phyloP scores from a whole-genome alignment of 2,329 filamentous ascomycete genomes.

The Magnaporthiopsis poae region DNA sequence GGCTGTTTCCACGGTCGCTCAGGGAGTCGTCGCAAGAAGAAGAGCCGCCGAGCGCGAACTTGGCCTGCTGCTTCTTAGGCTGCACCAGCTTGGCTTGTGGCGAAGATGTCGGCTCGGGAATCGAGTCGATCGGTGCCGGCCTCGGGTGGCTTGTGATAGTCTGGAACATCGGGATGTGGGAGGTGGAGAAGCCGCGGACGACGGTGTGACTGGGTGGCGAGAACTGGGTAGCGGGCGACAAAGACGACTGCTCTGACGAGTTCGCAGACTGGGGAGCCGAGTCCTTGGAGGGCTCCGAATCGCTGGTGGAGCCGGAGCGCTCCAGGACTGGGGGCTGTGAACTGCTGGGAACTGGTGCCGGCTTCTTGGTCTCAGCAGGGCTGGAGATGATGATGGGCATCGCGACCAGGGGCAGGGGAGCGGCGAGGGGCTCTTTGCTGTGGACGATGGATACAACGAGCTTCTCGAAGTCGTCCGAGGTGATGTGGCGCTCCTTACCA shows the following conservation, averaged over 20 bases:
- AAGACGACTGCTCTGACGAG: constrained; percentile 23
- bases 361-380: constrained; percentile 27
- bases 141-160: constrained; percentile 40
- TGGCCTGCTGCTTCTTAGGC: constrained; percentile 50
- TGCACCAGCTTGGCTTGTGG: constrained; percentile 57
- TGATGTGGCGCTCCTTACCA: constrained; percentile 75
- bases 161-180: constrained; percentile 46
- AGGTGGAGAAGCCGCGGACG: constrained; percentile 77
- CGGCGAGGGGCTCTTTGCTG: constrained; percentile 60
- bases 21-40: constrained; percentile 76
- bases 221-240: constrained; percentile 39
- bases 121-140: constrained; percentile 32
- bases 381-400: constrained; percentile 1
- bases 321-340: constrained; percentile 18
- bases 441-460: constrained; percentile 91
- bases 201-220: constrained; percentile 44
- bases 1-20: constrained; percentile 39
- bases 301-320: constrained; percentile 34
- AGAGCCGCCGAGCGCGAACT: constrained; percentile 66
- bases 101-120: constrained; percentile 50
- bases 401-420: constrained; percentile 33
- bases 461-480: constrained; percentile 84
- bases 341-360: constrained; percentile 14
- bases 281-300: constrained; percentile 44
- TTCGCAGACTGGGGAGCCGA: constrained; percentile 48